Evolutionary conservation across 768 basidiomycete species (phyloP), one percentile per base, ranked within the genome.

Genomic region (Pleurotus cornucopiae): DNA sequence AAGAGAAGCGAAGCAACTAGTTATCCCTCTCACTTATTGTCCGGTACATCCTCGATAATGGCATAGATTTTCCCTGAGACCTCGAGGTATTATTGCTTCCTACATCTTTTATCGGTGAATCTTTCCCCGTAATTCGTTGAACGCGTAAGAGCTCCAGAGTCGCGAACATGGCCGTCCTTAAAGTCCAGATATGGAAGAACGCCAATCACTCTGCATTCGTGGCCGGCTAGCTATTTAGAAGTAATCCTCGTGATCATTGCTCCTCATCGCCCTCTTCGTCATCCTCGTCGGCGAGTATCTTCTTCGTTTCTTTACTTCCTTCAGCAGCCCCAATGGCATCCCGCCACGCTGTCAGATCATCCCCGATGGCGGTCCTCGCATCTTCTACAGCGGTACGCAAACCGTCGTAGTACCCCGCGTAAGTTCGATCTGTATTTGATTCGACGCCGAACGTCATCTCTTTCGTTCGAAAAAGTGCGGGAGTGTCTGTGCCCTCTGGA

Each of bases 301-400:
- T 74, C 59, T 67, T 74, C 12, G 69, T 69, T 61, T 90, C 88
- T 63, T 88, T 89, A 13, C 64, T 75, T 62, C 79, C 66, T 66
- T 91, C 89, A 5, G 69, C 64, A 47, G 78, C 86, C 11, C 88
- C 86, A 4, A 90, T 83, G 5, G 78, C 77, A 68, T 91, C 88
- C 62, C 85, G 78, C 89, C 88, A 91, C 4, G 67, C 76, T 0
- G 89, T 91, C 67, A 91, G 66, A 60, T 89, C 85, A 44, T 82
- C 76, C 7, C 89, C 89, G 3, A 88, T 61, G 25, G 75, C 71
- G 43, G 72, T 73, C 59, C 74, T 82, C 25, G 86, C 85, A 37
- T 73, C 69, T 34, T 70, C 71, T 49, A 91, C 72, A 16, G 82
- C 73, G 4, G 61, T 67, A 57, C 75, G 72, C 40, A 91, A 67